Evolutionary conservation across 2,329 filamentous ascomycete species (phyloP), one percentile per base, ranked within the genome.

Genomic region (Pseudocercospora cruenta): DNA sequence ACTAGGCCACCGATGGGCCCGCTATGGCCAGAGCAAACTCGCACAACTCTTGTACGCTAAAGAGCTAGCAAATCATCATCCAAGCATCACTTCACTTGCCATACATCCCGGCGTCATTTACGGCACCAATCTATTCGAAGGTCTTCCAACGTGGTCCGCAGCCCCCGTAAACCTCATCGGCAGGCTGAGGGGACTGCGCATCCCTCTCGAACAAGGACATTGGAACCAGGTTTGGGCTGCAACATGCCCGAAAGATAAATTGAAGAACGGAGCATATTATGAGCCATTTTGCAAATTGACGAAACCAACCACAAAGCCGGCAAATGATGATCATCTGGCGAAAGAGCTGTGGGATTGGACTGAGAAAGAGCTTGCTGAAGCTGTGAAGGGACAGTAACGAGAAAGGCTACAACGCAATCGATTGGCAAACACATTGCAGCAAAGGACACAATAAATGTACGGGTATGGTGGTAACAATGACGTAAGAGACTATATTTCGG

Each of bases 81-180:
- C 84, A 0, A 60, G 74, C 4, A 79, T 86, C 63, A 82, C 77
- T 0, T 75, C 75, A 6, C 78, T 81, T 0, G 75, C 80, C 0
- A 69, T 85, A 10, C 83, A 86, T 64, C 84, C 84, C 0, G 84
- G 84, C 12, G 77, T 82, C n/a, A 81, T 85, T 26, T 55, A 55
- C 19, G 33, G 22, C 14, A 84, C 83, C 1, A 80, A 82, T 53
- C 69, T 84, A 24, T 82, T 63, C 1, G 65, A 63, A 55, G 71
- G 67, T 19, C 51, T 62, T 49, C 59, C 58, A 22, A 22, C 3
- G 51, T 55, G 51, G 51, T 33, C 45, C 33, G 5, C 2, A n/a
- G 24, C n/a, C 10, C 19, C 45, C 3, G 36, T 36, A 4, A 22
- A 10, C 24, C 16, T 60, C n/a, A 36, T 36, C 10, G n/a, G 21